phyloP scores from a whole-genome alignment of 495 filamentous ascomycete species.

The Trichoderma virens region DNA sequence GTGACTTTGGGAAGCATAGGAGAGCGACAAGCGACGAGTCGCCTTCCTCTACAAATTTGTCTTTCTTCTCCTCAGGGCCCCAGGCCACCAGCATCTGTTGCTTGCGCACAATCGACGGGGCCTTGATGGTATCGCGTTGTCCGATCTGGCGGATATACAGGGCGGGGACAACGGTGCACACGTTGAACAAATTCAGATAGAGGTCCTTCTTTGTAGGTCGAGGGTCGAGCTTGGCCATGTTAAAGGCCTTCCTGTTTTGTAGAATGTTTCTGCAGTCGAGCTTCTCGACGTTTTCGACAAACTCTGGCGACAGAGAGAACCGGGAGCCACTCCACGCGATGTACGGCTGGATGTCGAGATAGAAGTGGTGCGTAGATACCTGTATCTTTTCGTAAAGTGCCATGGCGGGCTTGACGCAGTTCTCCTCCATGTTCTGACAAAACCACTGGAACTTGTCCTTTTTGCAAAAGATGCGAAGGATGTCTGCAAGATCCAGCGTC shows the following conservation, averaged over 20 bases:
- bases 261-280: constrained; percentile 26
- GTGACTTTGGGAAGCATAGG: constrained; percentile 12
- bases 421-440: constrained; percentile 12
- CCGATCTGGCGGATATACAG: constrained; percentile 21
- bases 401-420: constrained; percentile 23
- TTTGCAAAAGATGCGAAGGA: constrained; percentile 16
- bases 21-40: constrained; percentile 17
- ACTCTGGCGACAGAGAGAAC: constrained; percentile 17
- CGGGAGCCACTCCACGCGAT: constrained; percentile 15
- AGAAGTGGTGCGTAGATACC: constrained; percentile 24
- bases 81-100: constrained; percentile 26
- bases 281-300: constrained; percentile 16
- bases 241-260: constrained; percentile 21
- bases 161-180: constrained; percentile 20
- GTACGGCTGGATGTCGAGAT: constrained; percentile 19
- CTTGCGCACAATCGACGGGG: constrained; percentile 18
- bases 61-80: constrained; percentile 17
- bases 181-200: constrained; percentile 13
- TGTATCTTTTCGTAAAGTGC: constrained; percentile 23
- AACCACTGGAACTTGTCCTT: constrained; percentile 14
- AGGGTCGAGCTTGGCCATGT: constrained; percentile 20
- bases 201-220: constrained; percentile 18
- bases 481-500: constrained; percentile 13
- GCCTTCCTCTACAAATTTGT: constrained; percentile 11
- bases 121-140: constrained; percentile 17